Evolutionary conservation across 805 yeast species (phyloP).

Genomic region (Jamesozyma rosinii): DNA sequence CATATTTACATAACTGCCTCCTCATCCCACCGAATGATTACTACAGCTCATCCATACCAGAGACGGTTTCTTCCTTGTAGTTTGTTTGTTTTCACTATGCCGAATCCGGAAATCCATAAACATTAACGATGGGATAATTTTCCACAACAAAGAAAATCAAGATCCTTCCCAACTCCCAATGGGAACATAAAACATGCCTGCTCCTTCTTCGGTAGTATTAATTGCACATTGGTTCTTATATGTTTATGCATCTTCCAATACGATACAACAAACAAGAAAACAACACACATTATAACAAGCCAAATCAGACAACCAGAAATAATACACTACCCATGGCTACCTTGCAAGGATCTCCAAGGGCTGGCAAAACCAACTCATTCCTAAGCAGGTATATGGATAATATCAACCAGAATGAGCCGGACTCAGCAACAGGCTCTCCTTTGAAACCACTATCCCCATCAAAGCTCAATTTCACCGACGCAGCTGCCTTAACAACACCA

Average conservation of each 20-base stretch:
- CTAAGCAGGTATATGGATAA: conserved; percentile 25
- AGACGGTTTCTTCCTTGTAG: no score
- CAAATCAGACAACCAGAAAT: background rate
- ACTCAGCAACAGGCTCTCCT: conserved; percentile 8
- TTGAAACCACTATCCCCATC: conserved; percentile 21
- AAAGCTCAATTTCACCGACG: conserved; percentile 12
- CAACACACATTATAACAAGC: no score
- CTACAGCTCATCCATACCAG: no score
- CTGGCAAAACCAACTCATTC: conserved; percentile 14
- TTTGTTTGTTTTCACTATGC: background rate
- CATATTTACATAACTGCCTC: no score
- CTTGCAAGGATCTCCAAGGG: conserved; percentile 15
- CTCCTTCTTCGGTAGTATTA: no score
- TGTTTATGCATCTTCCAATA: no score
- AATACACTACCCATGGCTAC: conserved; percentile 9
- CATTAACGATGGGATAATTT: background rate
- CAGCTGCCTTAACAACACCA: background rate
- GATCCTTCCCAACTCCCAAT: no score
- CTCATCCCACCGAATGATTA: no score
- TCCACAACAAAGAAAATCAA: background rate
- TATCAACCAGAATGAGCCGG: conserved; percentile 5
- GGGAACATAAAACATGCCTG: no score
- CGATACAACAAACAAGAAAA: no score
- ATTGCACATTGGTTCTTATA: no score
- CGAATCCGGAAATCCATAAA: background rate